These are phyloP conservation scores for Suaeda aralocaspica DNA, from an alignment of 148 eudicot genomes.

Conservation along the genomic window DNA sequence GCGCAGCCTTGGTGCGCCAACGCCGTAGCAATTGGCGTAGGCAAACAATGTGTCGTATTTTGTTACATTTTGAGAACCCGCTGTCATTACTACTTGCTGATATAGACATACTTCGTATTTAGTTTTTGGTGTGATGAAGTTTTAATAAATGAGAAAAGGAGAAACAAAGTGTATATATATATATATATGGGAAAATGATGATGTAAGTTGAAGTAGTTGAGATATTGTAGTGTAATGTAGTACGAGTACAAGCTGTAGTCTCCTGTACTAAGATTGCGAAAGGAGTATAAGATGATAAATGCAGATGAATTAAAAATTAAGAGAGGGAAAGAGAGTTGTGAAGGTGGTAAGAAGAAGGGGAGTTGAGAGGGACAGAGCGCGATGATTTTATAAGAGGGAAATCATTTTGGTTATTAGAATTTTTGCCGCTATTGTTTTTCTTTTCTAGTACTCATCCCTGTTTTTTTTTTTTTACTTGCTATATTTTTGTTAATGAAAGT, in stretches of 20 bases:
- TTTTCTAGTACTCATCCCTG: neutral
- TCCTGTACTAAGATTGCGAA: neutral
- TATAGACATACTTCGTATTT: constrained; percentile 25
- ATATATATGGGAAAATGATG: too few relatives aligned
- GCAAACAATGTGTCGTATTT: constrained; percentile 68
- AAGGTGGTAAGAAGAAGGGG: constrained; percentile 16
- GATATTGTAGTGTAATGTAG: neutral
- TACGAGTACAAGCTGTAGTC: constrained; percentile 7
- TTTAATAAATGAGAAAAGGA: too few relatives aligned
- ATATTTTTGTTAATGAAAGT: too few relatives aligned
- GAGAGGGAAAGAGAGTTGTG: constrained; percentile 2
- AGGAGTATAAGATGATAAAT: too few relatives aligned
- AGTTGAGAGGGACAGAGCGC: constrained; percentile 3
- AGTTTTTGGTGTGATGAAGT: too few relatives aligned
- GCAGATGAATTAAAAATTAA: neutral
- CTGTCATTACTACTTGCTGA: neutral
- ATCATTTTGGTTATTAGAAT: too few relatives aligned
- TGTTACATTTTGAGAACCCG: constrained; percentile 39
- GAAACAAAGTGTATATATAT: too few relatives aligned
- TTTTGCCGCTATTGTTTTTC: constrained; percentile 1
- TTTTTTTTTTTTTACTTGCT: neutral
- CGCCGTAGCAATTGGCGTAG: constrained; percentile 62
- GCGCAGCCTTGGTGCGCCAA: constrained; percentile 59
- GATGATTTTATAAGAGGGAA: constrained; percentile 14
- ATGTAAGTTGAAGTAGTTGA: neutral